Conservation (phyloP, 805 yeast genomes). For the Tetrapisispora namnaoensis region DNA sequence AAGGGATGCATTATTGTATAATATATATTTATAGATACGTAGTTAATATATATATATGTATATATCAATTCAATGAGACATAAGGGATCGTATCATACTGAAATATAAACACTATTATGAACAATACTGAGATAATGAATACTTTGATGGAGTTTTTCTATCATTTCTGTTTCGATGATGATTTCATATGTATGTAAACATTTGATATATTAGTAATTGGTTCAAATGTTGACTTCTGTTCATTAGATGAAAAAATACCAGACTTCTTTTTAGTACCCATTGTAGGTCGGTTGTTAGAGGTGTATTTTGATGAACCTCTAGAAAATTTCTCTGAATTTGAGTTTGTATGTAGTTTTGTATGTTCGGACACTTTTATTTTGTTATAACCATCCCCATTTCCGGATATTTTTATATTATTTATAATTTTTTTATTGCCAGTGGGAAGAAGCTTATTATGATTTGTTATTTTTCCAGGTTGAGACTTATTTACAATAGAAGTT, state of each 20-base stretch:
- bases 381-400: background rate
- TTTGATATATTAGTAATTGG: background rate
- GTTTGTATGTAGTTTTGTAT: no score
- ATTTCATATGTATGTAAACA: background rate
- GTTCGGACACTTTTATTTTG: no score
- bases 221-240: background rate
- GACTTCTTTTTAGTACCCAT: slow-evolving; percentile 13
- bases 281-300: background rate
- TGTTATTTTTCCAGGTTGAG: background rate
- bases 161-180: background rate
- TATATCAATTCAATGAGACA: no score
- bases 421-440: background rate
- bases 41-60: background rate
- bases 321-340: background rate
- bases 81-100: no score
- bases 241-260: slow-evolving; percentile 9
- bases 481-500: background rate
- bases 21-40: background rate
- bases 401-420: background rate
- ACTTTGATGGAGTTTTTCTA: background rate
- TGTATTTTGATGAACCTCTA: background rate
- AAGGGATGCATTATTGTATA: slow-evolving; percentile 7
- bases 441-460: no score
- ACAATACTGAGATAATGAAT: background rate
- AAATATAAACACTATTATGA: no score